Evolutionary conservation across 257 asterid species (phyloP).

Genomic region (Solanum infundibuliforme): DNA sequence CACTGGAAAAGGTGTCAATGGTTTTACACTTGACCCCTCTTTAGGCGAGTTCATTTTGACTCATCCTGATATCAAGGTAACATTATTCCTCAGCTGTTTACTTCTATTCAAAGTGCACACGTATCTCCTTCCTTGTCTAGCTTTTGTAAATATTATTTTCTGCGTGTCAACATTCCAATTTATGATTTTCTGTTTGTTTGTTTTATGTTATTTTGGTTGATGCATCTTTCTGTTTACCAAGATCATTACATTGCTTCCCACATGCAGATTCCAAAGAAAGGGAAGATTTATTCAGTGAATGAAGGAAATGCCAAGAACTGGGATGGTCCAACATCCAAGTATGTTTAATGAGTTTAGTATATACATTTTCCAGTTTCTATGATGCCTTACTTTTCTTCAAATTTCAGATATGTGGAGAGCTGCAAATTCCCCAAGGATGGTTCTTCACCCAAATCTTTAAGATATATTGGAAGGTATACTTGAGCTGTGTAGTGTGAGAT

Average conservation of each 20-base stretch:
- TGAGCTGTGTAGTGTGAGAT: not conserved
- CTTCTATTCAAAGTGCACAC: not conserved
- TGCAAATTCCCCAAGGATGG: constrained; percentile 92
- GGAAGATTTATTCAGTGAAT: constrained; percentile 84
- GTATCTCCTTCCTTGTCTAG: not conserved
- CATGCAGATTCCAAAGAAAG: constrained; percentile 71
- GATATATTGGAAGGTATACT: constrained; percentile 93
- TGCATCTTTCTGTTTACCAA: not conserved
- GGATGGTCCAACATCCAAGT: constrained; percentile 88
- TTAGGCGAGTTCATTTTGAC: constrained; percentile 95
- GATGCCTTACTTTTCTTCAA: not conserved
- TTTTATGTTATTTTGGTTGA: not conserved
- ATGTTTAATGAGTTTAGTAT: constrained; percentile 4
- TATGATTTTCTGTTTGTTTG: not conserved
- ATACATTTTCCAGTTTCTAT: not conserved
- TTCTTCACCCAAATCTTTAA: constrained; percentile 76
- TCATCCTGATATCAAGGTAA: constrained; percentile 90
- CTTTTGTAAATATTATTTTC: not conserved
- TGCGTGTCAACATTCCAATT: not conserved
- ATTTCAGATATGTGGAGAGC: constrained; percentile 63
- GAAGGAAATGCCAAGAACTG: constrained; percentile 96
- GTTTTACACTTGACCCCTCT: constrained; percentile 96
- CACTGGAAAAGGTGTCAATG: constrained; percentile 87
- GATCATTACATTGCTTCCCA: not conserved
- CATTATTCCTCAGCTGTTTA: not conserved